Evolutionary conservation across 176 grass and related monocot species (phyloP).

Genomic region (Aegilops bicornis): DNA sequence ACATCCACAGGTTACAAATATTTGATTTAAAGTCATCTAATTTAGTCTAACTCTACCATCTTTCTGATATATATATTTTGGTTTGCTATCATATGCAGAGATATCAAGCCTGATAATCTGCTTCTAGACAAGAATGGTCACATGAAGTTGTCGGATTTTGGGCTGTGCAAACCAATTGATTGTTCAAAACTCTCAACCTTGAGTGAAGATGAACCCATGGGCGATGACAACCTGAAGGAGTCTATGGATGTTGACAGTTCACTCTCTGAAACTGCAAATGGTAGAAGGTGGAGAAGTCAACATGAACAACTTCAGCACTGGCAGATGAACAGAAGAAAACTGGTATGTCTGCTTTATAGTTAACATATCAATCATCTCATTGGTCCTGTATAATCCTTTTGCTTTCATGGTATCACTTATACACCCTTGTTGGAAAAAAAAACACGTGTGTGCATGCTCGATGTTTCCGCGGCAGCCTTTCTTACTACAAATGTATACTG

Average conservation of each 20-base stretch:
- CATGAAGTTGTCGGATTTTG: constrained; percentile 99
- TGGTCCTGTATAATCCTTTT: not conserved
- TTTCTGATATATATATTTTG: constrained; percentile 30
- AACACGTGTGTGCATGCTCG: not conserved
- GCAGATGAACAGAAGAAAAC: constrained; percentile 92
- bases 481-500: constrained; percentile 32
- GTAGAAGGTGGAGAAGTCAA: constrained; percentile 82
- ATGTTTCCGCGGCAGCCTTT: not conserved
- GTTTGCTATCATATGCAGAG: constrained; percentile 62
- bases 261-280: constrained; percentile 65
- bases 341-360: constrained; percentile 51
- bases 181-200: constrained; percentile 87
- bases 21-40: constrained; percentile 31
- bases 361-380: not conserved
- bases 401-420: not conserved
- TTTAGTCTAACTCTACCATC: not conserved
- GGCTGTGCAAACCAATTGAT: constrained; percentile 96
- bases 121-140: constrained; percentile 93
- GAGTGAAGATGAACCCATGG: constrained; percentile 94
- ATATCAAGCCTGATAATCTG: constrained; percentile 98
- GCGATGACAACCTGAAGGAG: constrained; percentile 75
- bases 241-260: constrained; percentile 91
- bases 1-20: constrained; percentile 84
- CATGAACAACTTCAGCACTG: constrained; percentile 96
- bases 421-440: not conserved